A percentile compares a stretch with the other conserved stretches of the same genome.
Evolutionary conservation across 345 rosid species (phyloP).

Genomic region (Hibiscus tridactylites): DNA sequence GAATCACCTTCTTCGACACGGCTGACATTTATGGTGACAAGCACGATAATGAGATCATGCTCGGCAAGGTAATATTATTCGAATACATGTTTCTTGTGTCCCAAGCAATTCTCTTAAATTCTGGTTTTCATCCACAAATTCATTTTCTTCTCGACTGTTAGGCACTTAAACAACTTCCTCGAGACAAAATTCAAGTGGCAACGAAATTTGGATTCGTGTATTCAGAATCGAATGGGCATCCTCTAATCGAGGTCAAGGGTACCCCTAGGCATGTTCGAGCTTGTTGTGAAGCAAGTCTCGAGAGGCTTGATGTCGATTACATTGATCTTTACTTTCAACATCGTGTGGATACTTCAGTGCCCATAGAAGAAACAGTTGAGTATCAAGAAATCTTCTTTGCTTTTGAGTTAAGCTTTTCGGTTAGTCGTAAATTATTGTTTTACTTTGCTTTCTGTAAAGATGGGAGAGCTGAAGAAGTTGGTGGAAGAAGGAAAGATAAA

Average conservation of each 20-base stretch:
- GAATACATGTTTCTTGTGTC: too few species aligned
- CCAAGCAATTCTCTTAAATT: too few species aligned
- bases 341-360: constrained; percentile 38
- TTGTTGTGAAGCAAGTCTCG: constrained; percentile 44
- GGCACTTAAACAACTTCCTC: constrained; percentile 40
- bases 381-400: neutral
- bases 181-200: constrained; percentile 37
- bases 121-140: neutral
- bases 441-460: constrained; percentile 4
- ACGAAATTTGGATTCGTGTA: constrained; percentile 29
- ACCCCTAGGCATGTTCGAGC: constrained; percentile 32
- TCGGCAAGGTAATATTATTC: constrained; percentile 29
- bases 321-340: constrained; percentile 48
- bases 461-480: constrained; percentile 31
- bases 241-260: constrained; percentile 21
- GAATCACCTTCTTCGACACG: constrained; percentile 39
- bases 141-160: neutral
- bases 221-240: constrained; percentile 3
- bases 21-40: constrained; percentile 30
- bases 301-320: constrained; percentile 34
- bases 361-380: constrained; percentile 45
- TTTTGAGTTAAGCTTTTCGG: too few species aligned
- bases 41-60: constrained; percentile 36
- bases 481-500: constrained; percentile 39
- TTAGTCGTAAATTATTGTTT: too few species aligned